Evolutionary conservation across 345 rosid species (phyloP).

Genomic region (Bretschneidera sinensis): DNA sequence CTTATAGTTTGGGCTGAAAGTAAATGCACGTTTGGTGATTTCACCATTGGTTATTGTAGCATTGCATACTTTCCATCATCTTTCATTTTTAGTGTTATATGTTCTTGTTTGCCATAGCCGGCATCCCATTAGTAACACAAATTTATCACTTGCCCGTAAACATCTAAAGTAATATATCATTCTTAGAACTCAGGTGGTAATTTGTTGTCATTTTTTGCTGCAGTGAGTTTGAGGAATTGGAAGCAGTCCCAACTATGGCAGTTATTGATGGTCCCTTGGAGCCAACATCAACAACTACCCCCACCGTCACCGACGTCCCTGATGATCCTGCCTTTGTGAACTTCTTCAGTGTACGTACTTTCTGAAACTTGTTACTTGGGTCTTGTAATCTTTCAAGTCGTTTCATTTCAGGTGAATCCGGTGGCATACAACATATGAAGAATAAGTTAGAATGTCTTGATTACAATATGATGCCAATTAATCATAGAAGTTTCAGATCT

Average conservation of each 20-base stretch:
- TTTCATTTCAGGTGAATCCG: not conserved
- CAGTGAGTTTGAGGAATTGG: constrained; percentile 95
- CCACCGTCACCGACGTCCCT: constrained; percentile 44
- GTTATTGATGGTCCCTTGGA: constrained; percentile 89
- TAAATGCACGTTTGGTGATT: not conserved
- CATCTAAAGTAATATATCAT: not conserved
- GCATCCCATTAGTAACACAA: not conserved
- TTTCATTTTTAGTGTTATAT: not conserved
- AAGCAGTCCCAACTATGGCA: constrained; percentile 86
- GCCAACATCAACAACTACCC: constrained; percentile 47
- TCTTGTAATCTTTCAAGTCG: not conserved
- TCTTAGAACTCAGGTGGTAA: not conserved
- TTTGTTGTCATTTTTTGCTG: constrained; percentile 8
- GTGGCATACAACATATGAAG: not conserved
- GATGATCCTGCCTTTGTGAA: constrained; percentile 82
- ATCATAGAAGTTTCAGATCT: not conserved
- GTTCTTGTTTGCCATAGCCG: not conserved
- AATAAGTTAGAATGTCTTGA: not conserved
- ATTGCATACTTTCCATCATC: not conserved
- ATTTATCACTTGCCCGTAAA: not conserved
- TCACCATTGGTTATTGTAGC: not conserved
- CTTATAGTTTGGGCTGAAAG: not conserved
- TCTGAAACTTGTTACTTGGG: not conserved
- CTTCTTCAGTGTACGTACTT: constrained; percentile 65
- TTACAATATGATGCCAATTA: too few relatives aligned